Base-by-base conservation (phyloP, 2,329 filamentous ascomycete species). In the Diaporthe capsici region DNA sequence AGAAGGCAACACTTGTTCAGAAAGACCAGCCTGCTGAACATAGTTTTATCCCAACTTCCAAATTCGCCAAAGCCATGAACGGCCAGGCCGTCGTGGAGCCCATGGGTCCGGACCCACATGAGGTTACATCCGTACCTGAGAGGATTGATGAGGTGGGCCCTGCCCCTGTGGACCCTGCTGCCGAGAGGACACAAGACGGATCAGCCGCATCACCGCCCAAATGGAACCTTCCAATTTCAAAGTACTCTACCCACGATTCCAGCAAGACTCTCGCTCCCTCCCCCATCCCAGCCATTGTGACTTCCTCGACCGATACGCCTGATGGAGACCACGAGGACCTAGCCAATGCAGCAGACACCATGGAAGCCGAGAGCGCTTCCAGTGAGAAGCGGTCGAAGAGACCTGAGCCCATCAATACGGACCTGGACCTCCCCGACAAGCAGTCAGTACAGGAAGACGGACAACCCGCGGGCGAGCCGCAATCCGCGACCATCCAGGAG, bases 401-500 rank as follows among this genome's bases (percentile, higher is more conserved):
- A 42, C 81, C 89, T 28, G 89, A 92, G 39, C 90, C 90, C 25
- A 92, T 94, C 71, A 85, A 84, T 51, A 91, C 90, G 3, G 85
- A 88, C 76, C 75, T 89, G 22, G 82, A 84, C 17, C 73, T 78
- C 28, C 77, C 81, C 20, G 82, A 83, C 37, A 82, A 81, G 72
- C 79, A 81, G 25, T 81, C 80, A 87, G 55, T 80, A 88, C 57
- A 89, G 90, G 92, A 94, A n/a, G 94, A 96, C 82, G 94, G 97
- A 81, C 93, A 92, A 22, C 90, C 96, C 77, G 94, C 97, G 90
- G 94, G 97, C 75, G 95, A 98, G 84, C 86, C 98, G 73, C 94
- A 95, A 80, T 94, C 91, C 73, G 95, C 95, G 39, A 95, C 93
- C 2, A 86, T 98, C 25, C 90, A 97, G 81, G 92, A 98, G 85